phyloP scores from a whole-genome alignment of 2,329 filamentous ascomycete species.

The Lasiodiplodia citricola region DNA sequence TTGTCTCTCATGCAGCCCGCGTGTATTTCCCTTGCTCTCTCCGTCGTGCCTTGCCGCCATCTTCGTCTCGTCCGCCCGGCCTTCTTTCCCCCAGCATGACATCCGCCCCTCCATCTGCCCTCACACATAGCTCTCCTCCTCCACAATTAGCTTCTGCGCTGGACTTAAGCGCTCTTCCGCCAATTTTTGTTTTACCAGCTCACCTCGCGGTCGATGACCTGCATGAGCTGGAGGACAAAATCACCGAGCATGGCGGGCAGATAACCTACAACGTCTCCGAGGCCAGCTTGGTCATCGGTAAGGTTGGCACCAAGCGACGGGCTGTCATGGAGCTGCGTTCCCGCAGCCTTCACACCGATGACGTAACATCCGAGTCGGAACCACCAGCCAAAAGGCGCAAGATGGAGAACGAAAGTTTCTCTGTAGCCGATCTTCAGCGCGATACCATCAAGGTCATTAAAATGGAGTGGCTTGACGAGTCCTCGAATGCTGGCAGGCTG shows the following conservation, averaged over 20 bases:
- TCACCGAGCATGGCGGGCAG: conserved; percentile 60
- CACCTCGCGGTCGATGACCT: conserved; percentile 70
- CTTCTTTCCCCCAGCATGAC: neutral
- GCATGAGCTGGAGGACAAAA: conserved; percentile 66
- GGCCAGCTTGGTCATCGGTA: conserved; percentile 76
- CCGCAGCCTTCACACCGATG: conserved; percentile 65
- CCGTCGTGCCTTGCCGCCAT: no score
- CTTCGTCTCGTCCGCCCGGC: neutral
- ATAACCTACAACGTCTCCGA: conserved; percentile 75
- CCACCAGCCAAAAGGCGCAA: conserved; percentile 29
- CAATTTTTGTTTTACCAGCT: conserved; percentile 74
- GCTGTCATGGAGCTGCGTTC: conserved; percentile 79
- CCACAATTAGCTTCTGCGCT: conserved; percentile 31
- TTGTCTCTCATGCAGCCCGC: neutral
- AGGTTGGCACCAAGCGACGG: conserved; percentile 70
- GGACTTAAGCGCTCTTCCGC: conserved; percentile 58
- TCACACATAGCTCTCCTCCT: neutral
- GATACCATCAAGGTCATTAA: conserved; percentile 56
- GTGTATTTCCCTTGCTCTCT: neutral
- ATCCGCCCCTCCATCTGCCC: neutral
- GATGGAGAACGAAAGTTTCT: conserved; percentile 26
- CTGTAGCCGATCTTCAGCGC: neutral
- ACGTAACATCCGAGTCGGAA: conserved; percentile 39
- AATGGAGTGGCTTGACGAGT: conserved; percentile 60
- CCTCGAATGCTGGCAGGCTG: conserved; percentile 47